These are phyloP conservation scores for Excoecaria cochinchinensis DNA, from an alignment of 345 rosid species.

Conservation along the genomic window DNA sequence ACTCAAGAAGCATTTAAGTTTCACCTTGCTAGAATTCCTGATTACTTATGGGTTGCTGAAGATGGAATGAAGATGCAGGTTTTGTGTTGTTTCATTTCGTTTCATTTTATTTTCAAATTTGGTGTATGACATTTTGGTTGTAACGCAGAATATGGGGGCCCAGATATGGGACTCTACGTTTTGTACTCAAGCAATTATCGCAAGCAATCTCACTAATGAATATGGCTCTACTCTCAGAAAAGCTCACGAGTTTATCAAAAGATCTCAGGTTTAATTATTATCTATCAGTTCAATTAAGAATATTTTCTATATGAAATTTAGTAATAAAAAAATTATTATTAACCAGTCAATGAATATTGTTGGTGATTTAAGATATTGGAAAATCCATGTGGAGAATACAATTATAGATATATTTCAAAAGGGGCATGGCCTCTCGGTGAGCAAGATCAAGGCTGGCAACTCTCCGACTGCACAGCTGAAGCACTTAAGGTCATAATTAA, in stretches of 20 bases:
- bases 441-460: conserved; percentile 25
- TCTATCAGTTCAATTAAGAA: too few species aligned
- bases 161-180: conserved; percentile 23
- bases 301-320: too few species aligned
- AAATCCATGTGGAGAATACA: conserved; percentile 16
- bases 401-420: background rate
- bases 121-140: too few species aligned
- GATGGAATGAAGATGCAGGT: conserved; percentile 22
- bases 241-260: conserved; percentile 24
- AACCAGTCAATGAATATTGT: too few species aligned
- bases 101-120: too few species aligned
- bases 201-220: background rate
- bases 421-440: conserved; percentile 21
- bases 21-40: conserved; percentile 31
- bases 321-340: too few species aligned
- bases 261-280: conserved; percentile 8
- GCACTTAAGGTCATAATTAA: background rate
- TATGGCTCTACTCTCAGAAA: conserved; percentile 8
- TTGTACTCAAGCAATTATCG: conserved; percentile 14
- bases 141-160: conserved; percentile 12
- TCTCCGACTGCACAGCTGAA: conserved; percentile 26
- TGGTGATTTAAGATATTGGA: background rate
- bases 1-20: conserved; percentile 7
- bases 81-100: background rate
- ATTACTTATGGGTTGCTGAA: conserved; percentile 39